Evolutionary conservation across 164 flowering plant species (phyloP).

Genomic region (Stephania cephalantha): DNA sequence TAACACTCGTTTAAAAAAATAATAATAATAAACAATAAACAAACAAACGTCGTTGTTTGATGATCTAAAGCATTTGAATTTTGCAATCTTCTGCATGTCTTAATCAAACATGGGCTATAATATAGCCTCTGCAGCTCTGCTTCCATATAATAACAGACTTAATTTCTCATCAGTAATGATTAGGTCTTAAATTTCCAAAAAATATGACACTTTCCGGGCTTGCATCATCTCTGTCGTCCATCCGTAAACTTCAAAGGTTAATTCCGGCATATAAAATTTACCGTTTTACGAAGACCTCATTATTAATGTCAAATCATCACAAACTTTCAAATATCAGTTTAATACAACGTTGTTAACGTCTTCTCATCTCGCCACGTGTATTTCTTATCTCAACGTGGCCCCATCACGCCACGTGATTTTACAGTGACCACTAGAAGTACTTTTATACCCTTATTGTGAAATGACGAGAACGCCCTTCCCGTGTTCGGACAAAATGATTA

Average conservation of each 20-base stretch:
- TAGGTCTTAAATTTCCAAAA: conserved; percentile 1
- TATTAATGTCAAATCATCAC: neutral
- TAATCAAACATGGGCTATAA: neutral
- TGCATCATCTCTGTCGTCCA: neutral
- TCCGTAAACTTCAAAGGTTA: neutral
- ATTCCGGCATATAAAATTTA: neutral
- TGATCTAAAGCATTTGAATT: neutral
- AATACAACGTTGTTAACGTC: neutral
- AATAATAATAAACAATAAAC: too few species aligned
- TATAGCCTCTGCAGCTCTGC: neutral
- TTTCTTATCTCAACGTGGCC: neutral
- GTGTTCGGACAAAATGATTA: neutral
- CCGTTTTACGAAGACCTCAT: neutral
- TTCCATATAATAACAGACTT: neutral
- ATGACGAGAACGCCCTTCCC: neutral
- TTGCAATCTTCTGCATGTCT: neutral
- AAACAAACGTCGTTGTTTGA: neutral
- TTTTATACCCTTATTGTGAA: neutral
- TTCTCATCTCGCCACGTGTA: neutral
- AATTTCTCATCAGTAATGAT: conserved; percentile 3
- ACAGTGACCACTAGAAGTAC: neutral
- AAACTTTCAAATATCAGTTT: neutral
- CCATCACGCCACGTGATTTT: neutral
- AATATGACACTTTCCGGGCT: neutral
- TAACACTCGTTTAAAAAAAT: too few species aligned